Conservation (phyloP, 2,329 filamentous ascomycete genomes). For the Fusarium hainanense region DNA sequence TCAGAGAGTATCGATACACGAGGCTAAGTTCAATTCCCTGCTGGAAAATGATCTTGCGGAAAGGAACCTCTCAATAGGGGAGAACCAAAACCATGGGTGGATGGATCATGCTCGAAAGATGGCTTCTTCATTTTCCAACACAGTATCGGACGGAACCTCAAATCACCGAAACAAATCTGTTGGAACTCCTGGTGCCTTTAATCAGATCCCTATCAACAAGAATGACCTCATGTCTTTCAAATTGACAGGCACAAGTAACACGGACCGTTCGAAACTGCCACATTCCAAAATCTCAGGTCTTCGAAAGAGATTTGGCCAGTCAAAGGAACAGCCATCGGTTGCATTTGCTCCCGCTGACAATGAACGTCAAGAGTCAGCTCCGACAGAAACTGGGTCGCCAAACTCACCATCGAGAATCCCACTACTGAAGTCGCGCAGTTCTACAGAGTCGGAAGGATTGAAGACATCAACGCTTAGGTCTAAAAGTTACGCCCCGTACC, state of each 20-base stretch:
- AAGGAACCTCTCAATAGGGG: not conserved
- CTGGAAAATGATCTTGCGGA: not conserved
- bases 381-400: not conserved
- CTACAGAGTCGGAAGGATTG: not conserved
- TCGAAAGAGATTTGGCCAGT: slow-evolving; percentile 37
- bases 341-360: slow-evolving; percentile 23
- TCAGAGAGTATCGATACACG: not conserved
- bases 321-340: slow-evolving; percentile 12
- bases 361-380: slow-evolving; percentile 15
- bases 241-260: not conserved
- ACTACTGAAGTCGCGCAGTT: slow-evolving; percentile 16
- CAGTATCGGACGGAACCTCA: slow-evolving; percentile 12
- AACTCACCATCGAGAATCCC: slow-evolving; percentile 4
- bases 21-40: not conserved
- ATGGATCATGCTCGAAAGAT: slow-evolving; percentile 41
- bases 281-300: slow-evolving; percentile 41
- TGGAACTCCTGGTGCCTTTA: not conserved
- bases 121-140: slow-evolving; percentile 38
- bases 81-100: slow-evolving; percentile 25
- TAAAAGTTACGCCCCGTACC: slow-evolving; percentile 8
- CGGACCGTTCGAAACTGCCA: slow-evolving; percentile 17
- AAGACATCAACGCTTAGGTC: not conserved
- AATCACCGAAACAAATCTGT: not conserved
- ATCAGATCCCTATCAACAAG: not conserved
- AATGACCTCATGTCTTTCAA: slow-evolving; percentile 13